These are phyloP conservation scores for Serpula lacrymans DNA, from an alignment of 768 basidiomycete species.

Conservation along the genomic window DNA sequence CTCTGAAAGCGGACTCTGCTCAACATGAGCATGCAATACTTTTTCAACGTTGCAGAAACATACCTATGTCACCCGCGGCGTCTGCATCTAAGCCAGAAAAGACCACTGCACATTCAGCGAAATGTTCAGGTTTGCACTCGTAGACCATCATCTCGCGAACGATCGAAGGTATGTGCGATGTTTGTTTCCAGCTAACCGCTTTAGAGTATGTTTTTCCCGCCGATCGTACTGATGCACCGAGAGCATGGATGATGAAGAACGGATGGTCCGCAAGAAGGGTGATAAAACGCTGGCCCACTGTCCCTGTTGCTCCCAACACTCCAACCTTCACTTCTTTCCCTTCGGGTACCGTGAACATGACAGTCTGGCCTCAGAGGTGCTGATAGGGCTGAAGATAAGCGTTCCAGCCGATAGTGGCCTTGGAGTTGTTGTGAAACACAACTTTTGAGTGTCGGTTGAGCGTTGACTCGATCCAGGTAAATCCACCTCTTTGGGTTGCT, in stretches of 20 bases:
- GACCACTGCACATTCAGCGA: slow-evolving; percentile 77
- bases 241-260: slow-evolving; percentile 80
- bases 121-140: slow-evolving; percentile 75
- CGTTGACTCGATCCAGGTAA: not conserved
- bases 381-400: too few species aligned
- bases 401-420: too few species aligned
- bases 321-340: slow-evolving; percentile 50
- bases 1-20: slow-evolving; percentile 80
- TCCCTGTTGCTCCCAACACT: slow-evolving; percentile 86
- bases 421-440: too few species aligned
- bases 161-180: slow-evolving; percentile 61
- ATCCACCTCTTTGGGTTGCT: not conserved
- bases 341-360: slow-evolving; percentile 20
- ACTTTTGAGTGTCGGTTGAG: not conserved
- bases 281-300: slow-evolving; percentile 95
- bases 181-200: slow-evolving; percentile 88
- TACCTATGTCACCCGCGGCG: slow-evolving; percentile 94
- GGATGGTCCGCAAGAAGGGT: slow-evolving; percentile 83
- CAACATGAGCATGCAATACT: slow-evolving; percentile 4
- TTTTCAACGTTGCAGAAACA: slow-evolving; percentile 3
- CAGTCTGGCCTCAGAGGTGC: too few species aligned
- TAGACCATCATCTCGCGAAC: slow-evolving; percentile 59
- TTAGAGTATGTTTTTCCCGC: slow-evolving; percentile 77
- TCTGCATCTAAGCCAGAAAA: slow-evolving; percentile 97
- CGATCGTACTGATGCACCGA: slow-evolving; percentile 87